Evolutionary conservation across 1,284 basidiomycete genomes (phyloP).

Genomic region (Leccinum subrobustum): DNA sequence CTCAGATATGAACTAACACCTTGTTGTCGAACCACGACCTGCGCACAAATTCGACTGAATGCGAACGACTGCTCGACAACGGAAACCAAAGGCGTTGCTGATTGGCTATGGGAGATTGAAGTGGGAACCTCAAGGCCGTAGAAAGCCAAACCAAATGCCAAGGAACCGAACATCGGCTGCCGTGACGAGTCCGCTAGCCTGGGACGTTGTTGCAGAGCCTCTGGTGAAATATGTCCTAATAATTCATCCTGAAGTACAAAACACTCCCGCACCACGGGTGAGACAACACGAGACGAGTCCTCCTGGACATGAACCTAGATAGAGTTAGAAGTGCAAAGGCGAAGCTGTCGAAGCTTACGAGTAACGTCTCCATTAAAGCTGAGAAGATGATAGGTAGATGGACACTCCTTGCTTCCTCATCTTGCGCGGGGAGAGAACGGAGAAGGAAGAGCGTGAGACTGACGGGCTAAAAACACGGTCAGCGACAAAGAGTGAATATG

Average conservation of each 20-base stretch:
- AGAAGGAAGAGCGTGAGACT: conserved; percentile 69
- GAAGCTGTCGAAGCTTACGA: conserved; percentile 40
- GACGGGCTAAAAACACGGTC: conserved; percentile 47
- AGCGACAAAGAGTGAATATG: not conserved
- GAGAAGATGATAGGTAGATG: conserved; percentile 80
- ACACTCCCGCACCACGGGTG: conserved; percentile 41
- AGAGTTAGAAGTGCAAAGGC: conserved; percentile 5
- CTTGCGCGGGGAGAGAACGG: conserved; percentile 67
- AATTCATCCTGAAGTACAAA: conserved; percentile 55
- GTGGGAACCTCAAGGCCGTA: conserved; percentile 48
- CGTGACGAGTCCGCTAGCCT: conserved; percentile 39
- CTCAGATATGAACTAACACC: conserved; percentile 36
- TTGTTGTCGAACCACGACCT: conserved; percentile 34
- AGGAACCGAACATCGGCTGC: conserved; percentile 39
- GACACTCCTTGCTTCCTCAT: conserved; percentile 78
- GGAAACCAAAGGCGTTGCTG: conserved; percentile 51
- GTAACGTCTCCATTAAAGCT: conserved; percentile 59
- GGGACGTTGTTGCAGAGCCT: conserved; percentile 51
- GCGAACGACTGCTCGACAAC: conserved; percentile 53
- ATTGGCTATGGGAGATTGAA: conserved; percentile 26
- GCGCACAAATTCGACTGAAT: conserved; percentile 47
- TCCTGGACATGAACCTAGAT: conserved; percentile 42
- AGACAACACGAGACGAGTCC: conserved; percentile 36
- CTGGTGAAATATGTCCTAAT: conserved; percentile 50
- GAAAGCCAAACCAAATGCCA: conserved; percentile 57